These are phyloP conservation scores for Viridothelium virens DNA, from an alignment of 495 filamentous ascomycete species.

Conservation along the genomic window DNA sequence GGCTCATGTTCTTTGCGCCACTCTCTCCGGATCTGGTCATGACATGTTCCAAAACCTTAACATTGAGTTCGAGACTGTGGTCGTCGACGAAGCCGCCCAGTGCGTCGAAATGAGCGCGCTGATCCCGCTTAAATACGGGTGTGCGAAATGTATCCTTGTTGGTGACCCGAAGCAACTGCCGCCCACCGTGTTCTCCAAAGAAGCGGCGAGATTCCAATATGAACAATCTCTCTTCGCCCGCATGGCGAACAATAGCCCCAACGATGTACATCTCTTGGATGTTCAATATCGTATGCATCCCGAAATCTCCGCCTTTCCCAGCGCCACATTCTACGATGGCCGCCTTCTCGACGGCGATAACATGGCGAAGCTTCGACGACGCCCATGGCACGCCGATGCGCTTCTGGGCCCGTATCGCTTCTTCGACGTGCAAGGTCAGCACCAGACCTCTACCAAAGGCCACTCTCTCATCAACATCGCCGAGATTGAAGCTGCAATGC, in stretches of 20 bases:
- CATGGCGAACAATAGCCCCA: constrained; percentile 86
- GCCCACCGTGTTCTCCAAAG: constrained; percentile 88
- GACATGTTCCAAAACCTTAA: constrained; percentile 94
- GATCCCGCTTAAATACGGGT: constrained; percentile 95
- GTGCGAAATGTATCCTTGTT: constrained; percentile 91
- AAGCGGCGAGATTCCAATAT: constrained; percentile 86
- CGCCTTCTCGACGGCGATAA: constrained; percentile 72
- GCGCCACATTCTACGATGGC: constrained; percentile 82
- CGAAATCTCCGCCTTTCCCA: constrained; percentile 84
- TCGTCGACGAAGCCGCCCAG: constrained; percentile 97
- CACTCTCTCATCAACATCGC: constrained; percentile 86
- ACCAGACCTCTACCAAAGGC: constrained; percentile 64
- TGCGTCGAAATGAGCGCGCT: constrained; percentile 95
- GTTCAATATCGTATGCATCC: constrained; percentile 99
- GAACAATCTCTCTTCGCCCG: constrained; percentile 97
- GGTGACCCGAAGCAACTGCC: constrained; percentile 97
- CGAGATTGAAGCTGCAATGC: constrained; percentile 76
- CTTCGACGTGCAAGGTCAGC: constrained; percentile 88
- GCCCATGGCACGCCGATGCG: constrained; percentile 75
- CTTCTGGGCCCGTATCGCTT: constrained; percentile 92
- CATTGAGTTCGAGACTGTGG: constrained; percentile 95
- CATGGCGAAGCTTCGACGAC: constrained; percentile 66
- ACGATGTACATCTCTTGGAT: constrained; percentile 89
- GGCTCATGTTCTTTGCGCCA: constrained; percentile 89
- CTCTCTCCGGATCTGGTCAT: constrained; percentile 89